A percentile compares a stretch with the other conserved stretches of the same genome.
Evolutionary conservation across 805 yeast genomes (phyloP).

Genomic region (Saturnispora diversa): DNA sequence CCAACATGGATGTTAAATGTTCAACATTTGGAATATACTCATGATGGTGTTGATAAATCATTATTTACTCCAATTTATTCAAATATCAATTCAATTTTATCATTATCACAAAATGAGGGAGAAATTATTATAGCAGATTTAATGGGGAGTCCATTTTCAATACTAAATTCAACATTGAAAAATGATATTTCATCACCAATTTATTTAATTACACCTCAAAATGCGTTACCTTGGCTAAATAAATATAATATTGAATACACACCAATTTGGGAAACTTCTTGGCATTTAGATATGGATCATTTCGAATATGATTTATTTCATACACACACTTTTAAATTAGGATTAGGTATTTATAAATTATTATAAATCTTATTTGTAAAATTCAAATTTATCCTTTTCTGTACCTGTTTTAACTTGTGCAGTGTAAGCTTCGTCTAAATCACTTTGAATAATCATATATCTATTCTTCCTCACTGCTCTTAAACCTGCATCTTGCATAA

Average conservation of each 20-base stretch:
- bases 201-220: conserved; percentile 25
- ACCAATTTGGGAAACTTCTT: conserved; percentile 30
- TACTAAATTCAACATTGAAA: conserved; percentile 17
- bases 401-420: conserved; percentile 92
- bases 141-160: conserved; percentile 36
- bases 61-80: conserved; percentile 4
- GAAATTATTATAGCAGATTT: conserved; percentile 31
- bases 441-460: conserved; percentile 92
- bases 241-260: background rate
- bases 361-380: conserved; percentile 59
- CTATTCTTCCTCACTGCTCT: conserved; percentile 98
- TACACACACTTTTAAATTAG: conserved; percentile 45
- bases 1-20: conserved; percentile 67
- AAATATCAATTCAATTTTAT: background rate
- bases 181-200: conserved; percentile 1
- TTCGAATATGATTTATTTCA: conserved; percentile 42
- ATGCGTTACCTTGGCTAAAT: conserved; percentile 20
- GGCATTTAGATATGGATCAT: conserved; percentile 70
- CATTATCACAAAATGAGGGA: background rate
- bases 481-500: conserved; percentile 99
- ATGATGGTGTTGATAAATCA: conserved; percentile 5
- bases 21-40: conserved; percentile 1
- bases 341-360: conserved; percentile 47
- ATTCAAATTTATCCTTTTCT: conserved; percentile 95
- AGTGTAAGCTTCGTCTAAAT: conserved; percentile 95